Percentiles rank a stretch among this genome's conserved stretches.
phyloP scores from a whole-genome alignment of 2,329 filamentous ascomycete species.

The Teratosphaeria epicoccoides region DNA sequence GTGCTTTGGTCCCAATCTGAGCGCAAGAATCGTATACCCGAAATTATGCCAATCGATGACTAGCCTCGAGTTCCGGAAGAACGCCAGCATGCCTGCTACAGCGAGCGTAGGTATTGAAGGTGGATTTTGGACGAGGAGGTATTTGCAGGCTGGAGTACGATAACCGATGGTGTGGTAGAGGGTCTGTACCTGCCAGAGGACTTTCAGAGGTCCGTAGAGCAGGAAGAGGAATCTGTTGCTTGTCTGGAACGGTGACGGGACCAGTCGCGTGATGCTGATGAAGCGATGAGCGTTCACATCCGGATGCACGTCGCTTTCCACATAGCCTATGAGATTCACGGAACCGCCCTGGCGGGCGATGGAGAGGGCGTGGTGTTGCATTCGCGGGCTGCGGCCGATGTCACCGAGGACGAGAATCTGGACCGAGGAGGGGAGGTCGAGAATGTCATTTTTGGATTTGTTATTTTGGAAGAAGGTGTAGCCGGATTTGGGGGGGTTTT shows the following conservation, averaged over 20 bases:
- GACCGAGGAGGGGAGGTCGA: slow-evolving; percentile 41
- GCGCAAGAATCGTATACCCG: slow-evolving; percentile 79
- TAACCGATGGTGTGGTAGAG: slow-evolving; percentile 67
- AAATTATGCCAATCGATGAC: slow-evolving; percentile 99
- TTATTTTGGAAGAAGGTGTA: slow-evolving; percentile 20
- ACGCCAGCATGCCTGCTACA: slow-evolving; percentile 61
- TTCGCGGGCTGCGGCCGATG: slow-evolving; percentile 88
- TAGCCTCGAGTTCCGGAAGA: slow-evolving; percentile 67
- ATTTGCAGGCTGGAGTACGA: slow-evolving; percentile 59
- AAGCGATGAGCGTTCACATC: slow-evolving; percentile 58
- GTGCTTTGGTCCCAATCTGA: slow-evolving; percentile 53
- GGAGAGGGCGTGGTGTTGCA: slow-evolving; percentile 96
- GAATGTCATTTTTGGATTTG: slow-evolving; percentile 14
- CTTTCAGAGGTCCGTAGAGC: slow-evolving; percentile 70
- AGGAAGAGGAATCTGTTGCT: slow-evolving; percentile 66
- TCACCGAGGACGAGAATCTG: slow-evolving; percentile 90
- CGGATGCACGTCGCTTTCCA: slow-evolving; percentile 73
- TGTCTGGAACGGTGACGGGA: slow-evolving; percentile 58
- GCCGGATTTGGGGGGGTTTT: slow-evolving; percentile 19
- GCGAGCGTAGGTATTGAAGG: slow-evolving; percentile 86
- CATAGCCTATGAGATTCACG: slow-evolving; percentile 81
- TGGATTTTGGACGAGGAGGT: slow-evolving; percentile 87
- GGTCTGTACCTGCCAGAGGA: slow-evolving; percentile 66
- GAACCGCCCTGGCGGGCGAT: slow-evolving; percentile 69
- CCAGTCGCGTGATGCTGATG: slow-evolving; percentile 62